phyloP scores from a whole-genome alignment of 2,329 filamentous ascomycete genomes.

The Arthrinium puccinioides region DNA sequence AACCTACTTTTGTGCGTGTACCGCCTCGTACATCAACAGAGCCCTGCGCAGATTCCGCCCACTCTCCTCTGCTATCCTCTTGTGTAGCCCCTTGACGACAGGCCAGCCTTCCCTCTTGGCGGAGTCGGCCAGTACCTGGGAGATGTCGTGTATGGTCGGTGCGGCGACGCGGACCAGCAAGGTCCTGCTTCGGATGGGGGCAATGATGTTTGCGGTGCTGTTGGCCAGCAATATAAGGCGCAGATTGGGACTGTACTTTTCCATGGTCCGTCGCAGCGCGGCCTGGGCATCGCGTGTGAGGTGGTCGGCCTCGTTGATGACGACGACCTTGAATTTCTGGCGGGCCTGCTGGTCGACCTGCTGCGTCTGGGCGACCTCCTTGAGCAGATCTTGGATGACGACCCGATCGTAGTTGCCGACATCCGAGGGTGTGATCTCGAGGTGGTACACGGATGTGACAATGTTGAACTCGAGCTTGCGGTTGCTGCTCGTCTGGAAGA shows the following conservation, averaged over 20 bases:
- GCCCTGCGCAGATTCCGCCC: conserved; percentile 85
- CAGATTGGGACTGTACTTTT: conserved; percentile 96
- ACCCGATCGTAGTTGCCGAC: conserved; percentile 95
- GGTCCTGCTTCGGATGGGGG: conserved; percentile 90
- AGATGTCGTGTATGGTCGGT: conserved; percentile 80
- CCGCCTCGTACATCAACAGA: conserved; percentile 92
- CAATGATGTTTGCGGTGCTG: conserved; percentile 96
- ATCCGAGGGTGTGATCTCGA: conserved; percentile 96
- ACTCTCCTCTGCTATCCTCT: conserved; percentile 82
- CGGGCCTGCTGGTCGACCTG: conserved; percentile 91
- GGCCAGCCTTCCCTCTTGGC: conserved; percentile 80
- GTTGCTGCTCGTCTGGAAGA: conserved; percentile 92
- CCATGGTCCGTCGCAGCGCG: conserved; percentile 91
- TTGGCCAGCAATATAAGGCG: conserved; percentile 89
- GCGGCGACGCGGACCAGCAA: conserved; percentile 87
- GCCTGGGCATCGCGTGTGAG: conserved; percentile 92
- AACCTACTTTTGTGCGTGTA: conserved; percentile 90
- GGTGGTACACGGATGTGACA: conserved; percentile 91
- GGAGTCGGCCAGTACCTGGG: conserved; percentile 60
- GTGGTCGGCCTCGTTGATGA: conserved; percentile 98
- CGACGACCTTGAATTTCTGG: conserved; percentile 95
- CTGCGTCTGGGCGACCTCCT: conserved; percentile 97
- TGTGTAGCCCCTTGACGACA: conserved; percentile 67
- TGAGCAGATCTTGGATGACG: conserved; percentile 89
- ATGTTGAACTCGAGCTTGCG: conserved; percentile 99